Evolutionary conservation across 1,284 basidiomycete genomes (phyloP).

Genomic region (Mycena sp.): DNA sequence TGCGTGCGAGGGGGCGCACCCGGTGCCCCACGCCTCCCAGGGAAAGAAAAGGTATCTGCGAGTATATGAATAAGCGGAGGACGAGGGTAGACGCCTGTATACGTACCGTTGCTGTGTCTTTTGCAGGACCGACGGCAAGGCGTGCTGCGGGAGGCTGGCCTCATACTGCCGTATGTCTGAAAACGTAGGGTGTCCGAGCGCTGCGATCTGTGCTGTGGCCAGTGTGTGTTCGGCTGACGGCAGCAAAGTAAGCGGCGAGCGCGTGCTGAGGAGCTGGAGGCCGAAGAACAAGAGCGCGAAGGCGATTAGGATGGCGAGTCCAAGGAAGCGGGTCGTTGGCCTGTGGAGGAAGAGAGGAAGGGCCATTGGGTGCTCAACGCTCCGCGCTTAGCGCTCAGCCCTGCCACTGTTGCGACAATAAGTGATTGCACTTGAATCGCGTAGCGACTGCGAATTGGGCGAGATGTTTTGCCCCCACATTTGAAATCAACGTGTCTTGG

Average conservation of each 20-base stretch:
- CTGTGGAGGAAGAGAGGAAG: no score
- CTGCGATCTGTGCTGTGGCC: not conserved
- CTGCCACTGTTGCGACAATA: no score
- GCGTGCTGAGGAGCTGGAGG: no score
- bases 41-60: constrained; percentile 46
- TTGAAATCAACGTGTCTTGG: no score
- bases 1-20: not conserved
- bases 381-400: no score
- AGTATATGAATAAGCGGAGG: constrained; percentile 41
- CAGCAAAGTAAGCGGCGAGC: not conserved
- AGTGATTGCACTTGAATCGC: no score
- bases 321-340: no score
- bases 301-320: no score
- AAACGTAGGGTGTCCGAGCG: constrained; percentile 45
- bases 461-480: no score
- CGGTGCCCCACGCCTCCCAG: constrained; percentile 19
- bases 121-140: not conserved
- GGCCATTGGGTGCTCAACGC: no score
- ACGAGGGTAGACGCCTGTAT: not conserved
- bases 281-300: no score
- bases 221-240: not conserved
- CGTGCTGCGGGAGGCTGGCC: constrained; percentile 52
- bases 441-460: no score
- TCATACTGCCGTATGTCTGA: constrained; percentile 49
- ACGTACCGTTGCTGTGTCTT: constrained; percentile 2